phyloP scores from a whole-genome alignment of 1,284 basidiomycete genomes.

The Heliocybe sulcata region DNA sequence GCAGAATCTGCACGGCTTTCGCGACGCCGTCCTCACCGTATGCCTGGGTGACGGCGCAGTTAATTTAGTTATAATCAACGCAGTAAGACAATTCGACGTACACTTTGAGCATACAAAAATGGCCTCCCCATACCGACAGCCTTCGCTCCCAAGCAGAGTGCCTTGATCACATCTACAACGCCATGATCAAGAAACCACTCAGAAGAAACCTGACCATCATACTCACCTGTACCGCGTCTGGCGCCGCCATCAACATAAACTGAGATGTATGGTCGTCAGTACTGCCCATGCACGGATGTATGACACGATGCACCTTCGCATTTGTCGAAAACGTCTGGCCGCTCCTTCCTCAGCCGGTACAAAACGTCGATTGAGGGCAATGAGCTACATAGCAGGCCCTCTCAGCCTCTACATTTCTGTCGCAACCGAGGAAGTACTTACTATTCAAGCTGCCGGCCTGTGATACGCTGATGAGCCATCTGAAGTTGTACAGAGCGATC shows the following conservation, averaged over 20 bases:
- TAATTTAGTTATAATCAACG: not conserved
- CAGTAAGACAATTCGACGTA: slow-evolving; percentile 24
- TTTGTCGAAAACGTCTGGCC: slow-evolving; percentile 72
- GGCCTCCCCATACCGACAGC: slow-evolving; percentile 87
- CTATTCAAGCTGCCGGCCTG: slow-evolving; percentile 80
- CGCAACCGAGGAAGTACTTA: slow-evolving; percentile 25
- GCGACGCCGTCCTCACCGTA: slow-evolving; percentile 81
- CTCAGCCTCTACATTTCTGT: not conserved
- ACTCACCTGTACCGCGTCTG: slow-evolving; percentile 69
- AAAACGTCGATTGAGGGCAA: slow-evolving; percentile 73
- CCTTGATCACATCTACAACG: slow-evolving; percentile 77
- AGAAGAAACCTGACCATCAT: not conserved
- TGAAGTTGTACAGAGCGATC: not conserved
- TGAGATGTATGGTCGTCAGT: slow-evolving; percentile 14
- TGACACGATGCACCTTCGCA: slow-evolving; percentile 44
- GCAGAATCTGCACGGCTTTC: slow-evolving; percentile 66
- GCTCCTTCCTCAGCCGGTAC: slow-evolving; percentile 61
- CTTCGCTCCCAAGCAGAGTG: slow-evolving; percentile 83
- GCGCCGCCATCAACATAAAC: slow-evolving; percentile 91
- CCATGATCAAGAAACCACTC: not conserved
- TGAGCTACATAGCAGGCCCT: slow-evolving; percentile 30
- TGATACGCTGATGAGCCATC: slow-evolving; percentile 5
- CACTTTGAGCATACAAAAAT: slow-evolving; percentile 89
- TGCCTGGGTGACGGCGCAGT: slow-evolving; percentile 34
- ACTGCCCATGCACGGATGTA: not conserved